Evolutionary conservation across 148 eudicot species (phyloP), one percentile per base, ranked within the genome.

Genomic region (Vaccinium darrowii): DNA sequence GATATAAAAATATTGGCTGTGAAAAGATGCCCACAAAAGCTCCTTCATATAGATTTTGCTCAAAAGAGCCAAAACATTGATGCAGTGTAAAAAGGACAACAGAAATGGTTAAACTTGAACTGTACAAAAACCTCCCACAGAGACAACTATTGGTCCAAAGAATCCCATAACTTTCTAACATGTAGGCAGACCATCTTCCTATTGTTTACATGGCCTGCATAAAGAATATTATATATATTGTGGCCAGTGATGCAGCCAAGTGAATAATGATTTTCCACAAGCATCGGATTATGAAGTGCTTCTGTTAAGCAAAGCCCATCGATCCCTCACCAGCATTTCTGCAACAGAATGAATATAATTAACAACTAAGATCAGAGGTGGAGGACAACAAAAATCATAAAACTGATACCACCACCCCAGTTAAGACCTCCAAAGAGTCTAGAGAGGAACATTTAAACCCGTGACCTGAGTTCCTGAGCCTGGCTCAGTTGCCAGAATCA

Each of bases 251-350:
- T 87, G 90, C 78, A 90, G 88, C 81, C 90, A 90, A 90, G 76
- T 84, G 88, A 90, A 90, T 83, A 86, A 81, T 85, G 89, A 84
- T 86, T 84, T 86, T 88, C 94, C 89, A 90, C 88, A 90, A 87
- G 90, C 88, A 91, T 87, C 88, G 90, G 90, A 88, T 85, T 86
- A 91, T 86, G 89, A 86, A 88, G 87, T 86, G 94, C 91, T 86
- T 89, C 94, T 84, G 92, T 86, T 88, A 91, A 84, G 89, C 90
- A 91, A 90, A 88, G 89, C 90, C 91, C 92, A 92, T 88, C 85
- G 89, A 85, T 88, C 92, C 90, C 94, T 86, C 89, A 92, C 90
- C 90, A 88, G 95, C 93, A 92, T 88, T 88, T 93, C 94, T 93
- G 94, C 94, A 93, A 88, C 92, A 93, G 90, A 92, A 88, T 84